Evolutionary conservation across 2,329 filamentous ascomycete species (phyloP), one percentile per base, ranked within the genome.

Genomic region (Calcarisporium arbuscula): DNA sequence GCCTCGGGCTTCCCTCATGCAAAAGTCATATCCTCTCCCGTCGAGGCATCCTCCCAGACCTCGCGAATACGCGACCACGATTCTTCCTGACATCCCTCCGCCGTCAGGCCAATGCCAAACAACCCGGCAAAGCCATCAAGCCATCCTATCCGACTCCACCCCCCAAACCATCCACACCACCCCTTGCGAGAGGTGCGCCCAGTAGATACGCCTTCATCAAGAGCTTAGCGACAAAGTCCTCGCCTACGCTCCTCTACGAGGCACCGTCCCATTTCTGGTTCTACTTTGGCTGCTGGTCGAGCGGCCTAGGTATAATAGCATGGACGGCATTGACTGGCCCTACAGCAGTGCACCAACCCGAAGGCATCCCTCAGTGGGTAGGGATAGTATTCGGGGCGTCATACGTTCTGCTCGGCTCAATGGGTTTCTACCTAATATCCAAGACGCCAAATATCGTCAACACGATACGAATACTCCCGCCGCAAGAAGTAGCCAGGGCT

Each of bases 251-350:
- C 4, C 64, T 86, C 28, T 86, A 83, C 62, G 67, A 80, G 48
- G 71, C 73, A 2, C 76, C 77, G 11, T 77, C 77, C 2, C 79
- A 84, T 48, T 71, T 72, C 37, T 67, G 69, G 57, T 82, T 79
- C 54, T 68, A 81, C 42, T 51, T 74, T 45, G 72, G 74, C 29
- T 75, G 74, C 50, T 79, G 80, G 56, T 54, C 61, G 11, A 69
- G 74, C 18, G 72, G 72, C 3, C 40, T 65, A 16, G 71, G 49
- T 7, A 54, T 63, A 19, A 39, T 63, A 14, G 38, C 45, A 1
- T 63, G 60, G 60, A 58, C 58, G 5, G 45, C 39, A 8, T 38
- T 61, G 32, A 62, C 60, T 12, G 58, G 53, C 8, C 55, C 54
- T 8, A 38, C 47, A 18, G 51, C 52, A 7, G 44, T 61, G 10